Evolutionary conservation across 352 stramenopile species (phyloP).

Genomic region (Phytophthora pistaciae): DNA sequence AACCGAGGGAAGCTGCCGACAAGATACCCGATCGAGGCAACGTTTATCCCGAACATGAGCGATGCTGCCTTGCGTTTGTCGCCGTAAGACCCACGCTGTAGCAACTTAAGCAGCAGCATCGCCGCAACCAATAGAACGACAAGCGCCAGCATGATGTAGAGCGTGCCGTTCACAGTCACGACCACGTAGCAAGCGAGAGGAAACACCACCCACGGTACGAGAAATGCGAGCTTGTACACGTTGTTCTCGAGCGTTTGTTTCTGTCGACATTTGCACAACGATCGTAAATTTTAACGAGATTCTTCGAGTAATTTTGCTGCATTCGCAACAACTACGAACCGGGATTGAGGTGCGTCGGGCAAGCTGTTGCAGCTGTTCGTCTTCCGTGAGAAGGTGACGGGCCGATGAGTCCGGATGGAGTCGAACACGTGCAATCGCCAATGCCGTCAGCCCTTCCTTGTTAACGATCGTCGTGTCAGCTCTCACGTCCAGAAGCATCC

Average conservation of each 20-base stretch:
- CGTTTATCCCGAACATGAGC: conserved; percentile 80
- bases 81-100: conserved; percentile 72
- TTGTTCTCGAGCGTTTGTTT: conserved; percentile 73
- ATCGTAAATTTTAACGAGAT: too few relatives aligned
- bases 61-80: conserved; percentile 80
- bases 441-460: conserved; percentile 52
- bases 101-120: conserved; percentile 55
- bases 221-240: conserved; percentile 78
- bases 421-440: conserved; percentile 47
- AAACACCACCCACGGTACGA: conserved; percentile 77
- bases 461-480: conserved; percentile 61
- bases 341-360: conserved; percentile 45
- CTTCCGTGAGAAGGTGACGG: conserved; percentile 62
- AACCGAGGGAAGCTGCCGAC: conserved; percentile 54
- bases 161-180: conserved; percentile 35
- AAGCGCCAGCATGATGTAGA: conserved; percentile 51
- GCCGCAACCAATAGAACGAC: conserved; percentile 39
- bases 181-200: conserved; percentile 55
- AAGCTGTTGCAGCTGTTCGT: conserved; percentile 61
- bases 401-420: conserved; percentile 49
- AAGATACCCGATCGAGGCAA: conserved; percentile 77
- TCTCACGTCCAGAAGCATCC: conserved; percentile 71
- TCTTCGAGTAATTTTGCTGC: too few relatives aligned
- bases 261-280: conserved; percentile 28
- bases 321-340: conserved; percentile 28